These are phyloP conservation scores for Stellera chamaejasme DNA, from an alignment of 345 rosid species.

Conservation along the genomic window DNA sequence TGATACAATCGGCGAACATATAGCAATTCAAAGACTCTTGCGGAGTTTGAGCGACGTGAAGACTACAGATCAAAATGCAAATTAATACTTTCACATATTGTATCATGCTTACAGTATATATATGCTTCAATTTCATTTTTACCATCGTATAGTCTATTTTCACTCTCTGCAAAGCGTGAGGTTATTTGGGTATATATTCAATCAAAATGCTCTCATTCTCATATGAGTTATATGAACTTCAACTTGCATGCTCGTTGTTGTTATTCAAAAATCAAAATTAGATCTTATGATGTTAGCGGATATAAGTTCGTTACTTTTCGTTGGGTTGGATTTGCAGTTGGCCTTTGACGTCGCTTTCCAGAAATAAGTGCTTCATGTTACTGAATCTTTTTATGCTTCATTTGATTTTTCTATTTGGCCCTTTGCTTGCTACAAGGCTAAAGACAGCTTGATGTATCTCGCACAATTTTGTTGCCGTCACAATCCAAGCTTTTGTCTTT, in stretches of 20 bases:
- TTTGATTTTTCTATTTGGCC: slow-evolving; percentile 4
- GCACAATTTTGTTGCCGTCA: neutral
- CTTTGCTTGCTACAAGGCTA: neutral
- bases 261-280: too few relatives aligned
- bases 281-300: too few relatives aligned
- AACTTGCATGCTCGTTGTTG: neutral
- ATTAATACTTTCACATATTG: too few relatives aligned
- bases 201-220: neutral
- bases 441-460: neutral
- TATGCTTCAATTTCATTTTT: too few relatives aligned
- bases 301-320: neutral
- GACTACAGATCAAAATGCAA: too few relatives aligned
- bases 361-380: slow-evolving; percentile 9
- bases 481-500: neutral
- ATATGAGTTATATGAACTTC: neutral
- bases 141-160: too few relatives aligned
- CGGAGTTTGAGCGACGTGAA: too few relatives aligned
- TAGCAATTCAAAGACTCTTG: too few relatives aligned
- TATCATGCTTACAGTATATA: too few relatives aligned
- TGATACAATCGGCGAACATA: too few relatives aligned
- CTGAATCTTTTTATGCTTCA: slow-evolving; percentile 9
- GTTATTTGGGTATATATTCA: too few relatives aligned
- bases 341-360: slow-evolving; percentile 13
- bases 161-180: too few relatives aligned
- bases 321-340: slow-evolving; percentile 2